phyloP scores from a whole-genome alignment of 2,329 filamentous ascomycete genomes.

The Incumbomyces lentus region DNA sequence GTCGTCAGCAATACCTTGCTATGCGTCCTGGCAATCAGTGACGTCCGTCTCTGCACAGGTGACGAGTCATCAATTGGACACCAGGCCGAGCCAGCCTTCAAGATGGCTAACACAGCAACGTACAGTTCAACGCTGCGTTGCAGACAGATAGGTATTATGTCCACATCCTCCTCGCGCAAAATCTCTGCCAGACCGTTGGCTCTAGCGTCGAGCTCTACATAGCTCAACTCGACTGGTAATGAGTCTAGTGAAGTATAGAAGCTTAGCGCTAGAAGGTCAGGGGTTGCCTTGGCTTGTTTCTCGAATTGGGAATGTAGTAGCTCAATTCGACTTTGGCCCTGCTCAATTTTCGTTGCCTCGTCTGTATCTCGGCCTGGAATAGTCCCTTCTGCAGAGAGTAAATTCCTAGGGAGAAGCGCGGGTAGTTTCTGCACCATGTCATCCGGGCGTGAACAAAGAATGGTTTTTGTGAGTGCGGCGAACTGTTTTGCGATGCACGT shows the following conservation, averaged over 20 bases:
- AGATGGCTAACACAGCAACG: slow-evolving; percentile 30
- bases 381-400: neutral
- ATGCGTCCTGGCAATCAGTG: slow-evolving; percentile 27
- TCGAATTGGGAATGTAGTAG: slow-evolving; percentile 25
- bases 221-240: slow-evolving; percentile 22
- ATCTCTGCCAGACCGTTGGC: slow-evolving; percentile 8
- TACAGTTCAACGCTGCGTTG: slow-evolving; percentile 33
- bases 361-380: too few relatives aligned
- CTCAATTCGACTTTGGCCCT: neutral
- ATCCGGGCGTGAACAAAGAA: too few relatives aligned
- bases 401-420: too few relatives aligned
- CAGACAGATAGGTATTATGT: slow-evolving; percentile 23
- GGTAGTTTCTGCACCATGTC: too few relatives aligned
- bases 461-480: too few relatives aligned
- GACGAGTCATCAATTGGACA: slow-evolving; percentile 30
- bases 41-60: slow-evolving; percentile 26
- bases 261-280: slow-evolving; percentile 23
- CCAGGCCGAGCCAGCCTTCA: slow-evolving; percentile 34
- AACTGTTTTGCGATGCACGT: too few relatives aligned
- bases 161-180: too few relatives aligned
- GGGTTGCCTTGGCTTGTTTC: slow-evolving; percentile 19
- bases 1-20: slow-evolving; percentile 23
- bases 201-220: slow-evolving; percentile 29
- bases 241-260: slow-evolving; percentile 20
- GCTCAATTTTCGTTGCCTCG: too few relatives aligned